Evolutionary conservation across 164 flowering plant genomes (phyloP).

Genomic region (Kalanchoe fedtschenkoi): DNA sequence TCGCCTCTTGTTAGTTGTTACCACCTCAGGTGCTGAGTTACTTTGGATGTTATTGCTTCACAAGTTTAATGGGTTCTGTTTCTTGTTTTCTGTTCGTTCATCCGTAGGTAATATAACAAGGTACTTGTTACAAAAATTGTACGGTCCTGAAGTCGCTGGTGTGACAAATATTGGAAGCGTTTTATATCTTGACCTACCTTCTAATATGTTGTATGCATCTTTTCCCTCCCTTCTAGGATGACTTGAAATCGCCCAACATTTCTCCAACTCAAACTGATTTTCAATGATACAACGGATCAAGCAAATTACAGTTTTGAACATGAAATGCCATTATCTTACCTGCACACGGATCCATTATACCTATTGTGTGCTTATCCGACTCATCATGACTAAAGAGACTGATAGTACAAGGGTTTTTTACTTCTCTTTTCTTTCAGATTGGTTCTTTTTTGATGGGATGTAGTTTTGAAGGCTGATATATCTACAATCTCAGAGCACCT

Average conservation of each 20-base stretch:
- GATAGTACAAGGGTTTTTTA: neutral
- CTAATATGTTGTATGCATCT: conserved; percentile 70
- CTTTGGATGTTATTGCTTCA: neutral
- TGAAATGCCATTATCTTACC: no score
- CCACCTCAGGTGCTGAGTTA: no score
- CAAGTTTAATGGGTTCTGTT: neutral
- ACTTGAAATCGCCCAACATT: no score
- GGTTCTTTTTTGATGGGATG: conserved; percentile 97
- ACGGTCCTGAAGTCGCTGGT: conserved; percentile 55
- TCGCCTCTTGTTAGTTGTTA: no score
- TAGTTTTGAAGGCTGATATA: conserved; percentile 71
- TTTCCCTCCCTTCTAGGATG: conserved; percentile 2
- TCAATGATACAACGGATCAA: no score
- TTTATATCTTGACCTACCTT: conserved; percentile 84
- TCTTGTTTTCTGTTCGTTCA: neutral
- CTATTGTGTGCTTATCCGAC: no score
- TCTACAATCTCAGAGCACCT: conserved; percentile 44
- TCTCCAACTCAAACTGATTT: no score
- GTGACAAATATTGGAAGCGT: conserved; percentile 48
- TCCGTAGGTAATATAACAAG: conserved; percentile 61
- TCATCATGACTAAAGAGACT: neutral
- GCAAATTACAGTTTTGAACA: no score
- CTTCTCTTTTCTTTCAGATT: conserved; percentile 30
- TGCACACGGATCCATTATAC: no score
- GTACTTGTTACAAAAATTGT: conserved; percentile 58